Evolutionary conservation across 805 yeast species (phyloP).

Genomic region (Lipomyces kockii): DNA sequence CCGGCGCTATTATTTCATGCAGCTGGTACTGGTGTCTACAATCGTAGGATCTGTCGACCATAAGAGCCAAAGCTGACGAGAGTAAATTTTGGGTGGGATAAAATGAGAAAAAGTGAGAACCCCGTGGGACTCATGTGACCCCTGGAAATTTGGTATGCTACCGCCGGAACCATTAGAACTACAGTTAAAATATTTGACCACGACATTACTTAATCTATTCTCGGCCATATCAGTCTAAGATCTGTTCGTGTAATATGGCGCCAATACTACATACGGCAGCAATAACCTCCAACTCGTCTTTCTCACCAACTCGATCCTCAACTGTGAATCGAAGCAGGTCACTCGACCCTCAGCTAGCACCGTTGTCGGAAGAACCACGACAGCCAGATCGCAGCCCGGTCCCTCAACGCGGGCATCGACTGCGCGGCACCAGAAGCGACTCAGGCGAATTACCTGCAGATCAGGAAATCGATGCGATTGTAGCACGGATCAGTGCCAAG

Average conservation of each 20-base stretch:
- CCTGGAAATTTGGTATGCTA: too few species aligned
- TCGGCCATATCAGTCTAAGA: not conserved
- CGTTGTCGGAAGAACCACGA: not conserved
- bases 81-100: too few species aligned
- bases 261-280: not conserved
- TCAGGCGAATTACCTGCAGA: constrained; percentile 11
- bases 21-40: too few species aligned
- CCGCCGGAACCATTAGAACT: too few species aligned
- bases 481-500: constrained; percentile 27
- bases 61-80: too few species aligned
- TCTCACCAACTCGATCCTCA: not conserved
- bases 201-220: too few species aligned
- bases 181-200: too few species aligned
- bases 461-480: constrained; percentile 29
- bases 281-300: not conserved
- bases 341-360: not conserved
- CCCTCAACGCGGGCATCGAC: not conserved
- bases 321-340: not conserved
- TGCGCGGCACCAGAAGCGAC: not conserved
- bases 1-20: too few species aligned
- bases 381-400: not conserved
- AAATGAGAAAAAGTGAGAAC: too few species aligned
- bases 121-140: too few species aligned
- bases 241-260: not conserved
- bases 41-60: too few species aligned